Evolutionary conservation across 2,329 filamentous ascomycete species (phyloP).

Genomic region (Phoma sp.): DNA sequence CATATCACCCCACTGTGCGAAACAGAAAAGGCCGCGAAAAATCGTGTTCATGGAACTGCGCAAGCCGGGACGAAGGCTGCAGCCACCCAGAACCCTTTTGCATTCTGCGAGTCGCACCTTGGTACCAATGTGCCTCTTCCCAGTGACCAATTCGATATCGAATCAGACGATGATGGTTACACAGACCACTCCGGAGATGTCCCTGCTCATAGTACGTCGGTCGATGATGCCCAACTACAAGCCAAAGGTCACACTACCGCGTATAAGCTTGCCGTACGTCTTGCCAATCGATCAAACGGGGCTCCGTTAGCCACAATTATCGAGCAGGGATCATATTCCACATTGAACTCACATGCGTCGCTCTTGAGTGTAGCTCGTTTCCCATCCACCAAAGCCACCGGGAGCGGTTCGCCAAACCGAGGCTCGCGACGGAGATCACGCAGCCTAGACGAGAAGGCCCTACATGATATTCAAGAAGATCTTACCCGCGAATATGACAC

Average conservation of each 20-base stretch:
- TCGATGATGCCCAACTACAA: constrained; percentile 22
- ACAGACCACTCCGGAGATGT: constrained; percentile 6
- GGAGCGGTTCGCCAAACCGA: constrained; percentile 25
- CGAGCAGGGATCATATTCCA: constrained; percentile 51
- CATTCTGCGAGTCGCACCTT: constrained; percentile 29
- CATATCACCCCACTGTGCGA: constrained; percentile 14
- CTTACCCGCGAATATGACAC: constrained; percentile 16
- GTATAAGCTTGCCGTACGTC: constrained; percentile 34
- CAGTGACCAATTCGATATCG: constrained; percentile 4
- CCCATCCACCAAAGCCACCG: constrained; percentile 21
- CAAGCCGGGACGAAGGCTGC: constrained; percentile 11
- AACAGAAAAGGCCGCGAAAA: constrained; percentile 18
- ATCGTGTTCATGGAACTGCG: constrained; percentile 11
- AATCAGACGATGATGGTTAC: constrained; percentile 23
- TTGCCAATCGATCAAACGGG: constrained; percentile 40
- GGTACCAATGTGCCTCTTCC: constrained; percentile 13
- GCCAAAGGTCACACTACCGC: constrained; percentile 26
- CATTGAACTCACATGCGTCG: constrained; percentile 46
- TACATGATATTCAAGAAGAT: constrained; percentile 28
- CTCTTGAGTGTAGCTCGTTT: constrained; percentile 28
- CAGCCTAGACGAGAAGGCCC: constrained; percentile 23
- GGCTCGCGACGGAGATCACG: constrained; percentile 21
- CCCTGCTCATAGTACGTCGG: constrained; percentile 6
- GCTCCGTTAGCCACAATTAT: constrained; percentile 52
- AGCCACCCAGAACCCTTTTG: constrained; percentile 23